Evolutionary conservation across 2,329 filamentous ascomycete species (phyloP).

Genomic region (Colletotrichum caudatum): DNA sequence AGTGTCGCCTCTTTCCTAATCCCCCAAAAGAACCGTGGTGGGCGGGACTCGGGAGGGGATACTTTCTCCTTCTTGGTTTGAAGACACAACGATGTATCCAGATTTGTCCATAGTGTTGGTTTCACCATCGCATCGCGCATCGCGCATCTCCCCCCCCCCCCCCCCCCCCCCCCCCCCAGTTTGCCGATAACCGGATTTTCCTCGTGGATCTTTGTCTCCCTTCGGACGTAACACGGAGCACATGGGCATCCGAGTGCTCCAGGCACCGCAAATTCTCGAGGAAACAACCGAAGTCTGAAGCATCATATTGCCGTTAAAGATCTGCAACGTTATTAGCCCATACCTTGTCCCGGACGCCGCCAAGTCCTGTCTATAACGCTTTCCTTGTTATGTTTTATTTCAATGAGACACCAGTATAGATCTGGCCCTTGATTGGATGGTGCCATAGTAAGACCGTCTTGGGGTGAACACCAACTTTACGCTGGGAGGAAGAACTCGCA

Average conservation of each 20-base stretch:
- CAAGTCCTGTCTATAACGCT: neutral
- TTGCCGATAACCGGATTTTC: slow-evolving; percentile 17
- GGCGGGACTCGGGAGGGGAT: too few relatives aligned
- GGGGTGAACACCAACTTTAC: too few relatives aligned
- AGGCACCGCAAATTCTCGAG: slow-evolving; percentile 12
- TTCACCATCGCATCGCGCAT: neutral
- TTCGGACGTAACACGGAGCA: slow-evolving; percentile 13
- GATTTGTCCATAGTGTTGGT: neutral
- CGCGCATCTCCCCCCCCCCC: neutral
- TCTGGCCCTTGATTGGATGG: too few relatives aligned
- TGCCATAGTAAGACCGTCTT: neutral
- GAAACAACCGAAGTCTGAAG: slow-evolving; percentile 5
- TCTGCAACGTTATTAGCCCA: slow-evolving; percentile 3
- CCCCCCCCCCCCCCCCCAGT: neutral
- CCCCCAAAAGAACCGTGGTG: too few relatives aligned
- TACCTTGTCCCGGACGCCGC: neutral
- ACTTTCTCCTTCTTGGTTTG: neutral
- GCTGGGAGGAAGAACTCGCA: neutral
- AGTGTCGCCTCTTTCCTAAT: too few relatives aligned
- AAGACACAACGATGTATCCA: neutral
- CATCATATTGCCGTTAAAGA: slow-evolving; percentile 15
- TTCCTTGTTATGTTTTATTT: neutral
- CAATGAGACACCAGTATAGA: neutral
- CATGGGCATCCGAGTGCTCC: slow-evolving; percentile 16
- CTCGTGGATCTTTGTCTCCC: neutral